Evolutionary conservation across 2,329 filamentous ascomycete species (phyloP).

Genomic region (Ophioceras dolichostomum): DNA sequence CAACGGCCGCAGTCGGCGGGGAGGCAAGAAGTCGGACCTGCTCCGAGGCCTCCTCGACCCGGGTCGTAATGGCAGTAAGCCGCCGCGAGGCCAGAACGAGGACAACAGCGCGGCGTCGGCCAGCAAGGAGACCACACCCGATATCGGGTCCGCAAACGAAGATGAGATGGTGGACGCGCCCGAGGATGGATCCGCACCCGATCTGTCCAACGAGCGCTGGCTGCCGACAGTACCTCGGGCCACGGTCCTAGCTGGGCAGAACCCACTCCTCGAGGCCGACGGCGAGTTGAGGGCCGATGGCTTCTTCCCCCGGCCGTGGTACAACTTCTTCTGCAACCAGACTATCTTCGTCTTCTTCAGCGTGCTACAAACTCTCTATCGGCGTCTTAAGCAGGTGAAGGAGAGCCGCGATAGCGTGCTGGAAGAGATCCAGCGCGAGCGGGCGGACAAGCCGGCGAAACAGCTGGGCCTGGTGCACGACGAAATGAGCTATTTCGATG

Average conservation of each 20-base stretch:
- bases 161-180: constrained; percentile 57
- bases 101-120: constrained; percentile 66
- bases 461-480: constrained; percentile 78
- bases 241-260: constrained; percentile 40
- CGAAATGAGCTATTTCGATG: constrained; percentile 62
- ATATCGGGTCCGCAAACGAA: constrained; percentile 63
- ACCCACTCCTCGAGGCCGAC: constrained; percentile 42
- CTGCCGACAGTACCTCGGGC: constrained; percentile 48
- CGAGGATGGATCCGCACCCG: constrained; percentile 43
- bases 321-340: constrained; percentile 85
- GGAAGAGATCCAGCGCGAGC: constrained; percentile 61
- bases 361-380: constrained; percentile 84
- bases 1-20: constrained; percentile 55
- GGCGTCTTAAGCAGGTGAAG: constrained; percentile 74
- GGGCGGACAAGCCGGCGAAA: constrained; percentile 66
- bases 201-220: constrained; percentile 53
- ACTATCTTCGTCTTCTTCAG: constrained; percentile 92
- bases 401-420: constrained; percentile 61
- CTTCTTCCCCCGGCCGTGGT: constrained; percentile 67
- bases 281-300: constrained; percentile 64
- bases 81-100: constrained; percentile 41
- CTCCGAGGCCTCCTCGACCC: constrained; percentile 79
- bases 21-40: constrained; percentile 67
- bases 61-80: constrained; percentile 56
- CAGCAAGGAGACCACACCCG: constrained; percentile 83